Base-by-base conservation (phyloP, 2,329 filamentous ascomycete genomes). In the Claviceps sorghi region DNA sequence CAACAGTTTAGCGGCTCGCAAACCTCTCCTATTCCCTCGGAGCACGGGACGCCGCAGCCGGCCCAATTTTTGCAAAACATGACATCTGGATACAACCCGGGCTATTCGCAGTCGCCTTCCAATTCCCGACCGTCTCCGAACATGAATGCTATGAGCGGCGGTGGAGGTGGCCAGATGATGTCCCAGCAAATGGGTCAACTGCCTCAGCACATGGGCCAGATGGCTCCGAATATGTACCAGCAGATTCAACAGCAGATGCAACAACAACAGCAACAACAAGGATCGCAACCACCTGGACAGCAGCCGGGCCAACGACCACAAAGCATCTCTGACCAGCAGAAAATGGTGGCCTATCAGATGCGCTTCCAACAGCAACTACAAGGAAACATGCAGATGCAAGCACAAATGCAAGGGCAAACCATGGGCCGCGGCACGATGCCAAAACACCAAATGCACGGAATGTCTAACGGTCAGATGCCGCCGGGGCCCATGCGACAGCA, bases 331-430 rank as follows among this genome's bases (percentile, higher is more conserved):
- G 84, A 87, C 42, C 83, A 87, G 61, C 82, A 88, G 57, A 84
- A 88, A 61, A 77, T 88, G 65, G 75, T 80, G 53, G 70, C 84
- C 48, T 91, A 94, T 61, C 87, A 94, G 59, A 86, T 94, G 80
- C 84, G 87, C 55, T 68, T 94, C 50, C 86, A 94, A 61, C 80
- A 84, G 53, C 86, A 90, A 61, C 76, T 85, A 42, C 81, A 86
- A 55, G 67, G 67, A 10, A 74, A 72, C 40, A 73, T 77, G 62
- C 72, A 75, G 49, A 72, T 72, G 65, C 66, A 67, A 51, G 68
- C 70, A 15, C 76, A 79, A 54, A 73, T 82, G 71, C 78, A 78
- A 57, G 58, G 63, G 15, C 68, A 69, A 54, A 60, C 56, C 30
- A 67, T 69, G 65, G 72, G 69, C 21, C 72, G 70, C 52, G 76